Conservation (phyloP, 768 basidiomycete genomes). For the Mycena venus region DNA sequence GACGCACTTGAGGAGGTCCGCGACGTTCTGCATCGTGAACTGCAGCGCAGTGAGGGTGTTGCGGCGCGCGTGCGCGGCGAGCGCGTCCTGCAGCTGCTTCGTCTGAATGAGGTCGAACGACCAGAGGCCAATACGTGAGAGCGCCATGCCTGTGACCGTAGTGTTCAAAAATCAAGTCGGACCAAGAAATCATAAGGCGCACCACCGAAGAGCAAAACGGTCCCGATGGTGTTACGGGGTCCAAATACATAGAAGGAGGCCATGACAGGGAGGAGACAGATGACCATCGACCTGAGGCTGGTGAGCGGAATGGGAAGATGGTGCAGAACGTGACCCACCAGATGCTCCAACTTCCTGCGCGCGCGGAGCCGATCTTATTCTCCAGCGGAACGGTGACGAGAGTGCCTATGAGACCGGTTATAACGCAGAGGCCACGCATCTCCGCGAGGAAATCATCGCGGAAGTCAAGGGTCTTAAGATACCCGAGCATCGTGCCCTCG, state of each 20-base stretch:
- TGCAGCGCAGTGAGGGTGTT: slow-evolving; percentile 58
- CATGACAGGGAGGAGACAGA: slow-evolving; percentile 60
- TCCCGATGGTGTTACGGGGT: slow-evolving; percentile 42
- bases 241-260: slow-evolving; percentile 50
- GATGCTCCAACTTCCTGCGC: slow-evolving; percentile 66
- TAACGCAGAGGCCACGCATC: slow-evolving; percentile 60
- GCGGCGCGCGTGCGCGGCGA: slow-evolving; percentile 57
- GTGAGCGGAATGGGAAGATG: not conserved
- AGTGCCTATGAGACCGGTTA: slow-evolving; percentile 63
- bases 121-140: slow-evolving; percentile 64
- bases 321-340: slow-evolving; percentile 44
- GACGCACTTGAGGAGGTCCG: slow-evolving; percentile 45
- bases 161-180: not conserved
- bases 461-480: slow-evolving; percentile 60
- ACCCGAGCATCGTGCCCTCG: slow-evolving; percentile 67
- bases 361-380: slow-evolving; percentile 55
- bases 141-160: slow-evolving; percentile 54
- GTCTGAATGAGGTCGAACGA: slow-evolving; percentile 66
- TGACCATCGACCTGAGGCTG: slow-evolving; percentile 59
- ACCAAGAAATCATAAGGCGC: slow-evolving; percentile 2
- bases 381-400: slow-evolving; percentile 57
- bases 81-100: slow-evolving; percentile 60
- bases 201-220: slow-evolving; percentile 60
- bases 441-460: slow-evolving; percentile 63
- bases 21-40: slow-evolving; percentile 50